phyloP scores from a whole-genome alignment of 2,329 filamentous ascomycete species.

The Cordyceps fumosorosea region DNA sequence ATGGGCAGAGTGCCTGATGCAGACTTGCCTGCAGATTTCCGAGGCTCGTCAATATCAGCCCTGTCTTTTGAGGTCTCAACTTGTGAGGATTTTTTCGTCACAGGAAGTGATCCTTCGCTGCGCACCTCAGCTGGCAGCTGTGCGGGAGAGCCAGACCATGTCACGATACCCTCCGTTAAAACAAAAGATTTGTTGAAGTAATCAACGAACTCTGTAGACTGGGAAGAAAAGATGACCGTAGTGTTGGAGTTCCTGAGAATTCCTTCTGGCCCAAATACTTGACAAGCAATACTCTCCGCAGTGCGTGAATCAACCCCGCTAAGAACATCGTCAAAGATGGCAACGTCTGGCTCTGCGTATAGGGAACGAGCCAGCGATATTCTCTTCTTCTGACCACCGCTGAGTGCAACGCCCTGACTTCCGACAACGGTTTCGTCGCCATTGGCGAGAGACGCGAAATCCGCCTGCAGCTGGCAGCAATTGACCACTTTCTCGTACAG shows the following conservation, averaged over 20 bases:
- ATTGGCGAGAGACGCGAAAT: slow-evolving; percentile 20
- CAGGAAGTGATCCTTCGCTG: not conserved
- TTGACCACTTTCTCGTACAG: slow-evolving; percentile 19
- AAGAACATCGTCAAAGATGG: slow-evolving; percentile 29
- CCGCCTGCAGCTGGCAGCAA: slow-evolving; percentile 17
- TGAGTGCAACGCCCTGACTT: slow-evolving; percentile 27
- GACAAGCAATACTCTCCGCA: slow-evolving; percentile 21
- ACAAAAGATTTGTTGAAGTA: not conserved
- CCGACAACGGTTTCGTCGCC: slow-evolving; percentile 26
- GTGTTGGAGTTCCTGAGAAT: not conserved
- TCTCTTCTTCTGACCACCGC: slow-evolving; percentile 28
- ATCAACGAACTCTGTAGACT: not conserved
- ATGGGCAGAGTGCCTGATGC: not conserved
- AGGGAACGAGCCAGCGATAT: slow-evolving; percentile 22
- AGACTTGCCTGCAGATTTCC: not conserved
- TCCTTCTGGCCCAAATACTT: not conserved
- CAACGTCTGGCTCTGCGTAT: slow-evolving; percentile 18
- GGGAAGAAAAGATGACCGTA: not conserved
- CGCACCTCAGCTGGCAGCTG: not conserved
- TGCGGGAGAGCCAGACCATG: not conserved
- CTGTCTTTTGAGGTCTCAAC: not conserved
- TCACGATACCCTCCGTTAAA: not conserved
- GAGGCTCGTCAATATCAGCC: not conserved
- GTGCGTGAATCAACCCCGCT: slow-evolving; percentile 21
- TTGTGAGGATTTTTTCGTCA: not conserved